Base-by-base conservation (phyloP, 2,329 filamentous ascomycete species). In the Talaromyces sp. region DNA sequence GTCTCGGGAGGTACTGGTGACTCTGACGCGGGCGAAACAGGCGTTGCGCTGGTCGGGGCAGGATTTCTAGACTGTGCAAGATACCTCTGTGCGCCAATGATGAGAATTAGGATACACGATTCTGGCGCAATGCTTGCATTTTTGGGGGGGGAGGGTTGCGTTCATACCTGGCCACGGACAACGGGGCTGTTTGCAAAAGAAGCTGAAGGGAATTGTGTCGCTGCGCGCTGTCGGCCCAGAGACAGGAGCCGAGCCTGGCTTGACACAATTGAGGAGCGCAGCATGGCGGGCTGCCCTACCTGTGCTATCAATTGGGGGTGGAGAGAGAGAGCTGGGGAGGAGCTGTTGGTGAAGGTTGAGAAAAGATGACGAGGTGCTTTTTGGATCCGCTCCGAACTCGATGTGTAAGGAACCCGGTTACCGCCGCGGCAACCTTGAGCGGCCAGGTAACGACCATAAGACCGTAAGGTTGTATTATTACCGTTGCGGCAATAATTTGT, bases 211-310 rank as follows among this genome's bases (percentile, higher is more conserved):
- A 78, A 81, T 81, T 81, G 79, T 60, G 75, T 67, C 28, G 69
- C 68, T 56, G 69, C 67, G 61, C 71, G 70, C 65, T 73, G 72
- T 65, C 72, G 75, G 72, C 71, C 69, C 61, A 75, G 68, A 65
- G 72, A 72, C 62, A 73, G 71, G 71, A 77, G 71, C 66, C 77
- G 66, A 68, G 74, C 74, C 67, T 77, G 81, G 72, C 79, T 74
- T 67, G 80, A 75, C 66, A 74, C 71, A 75, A 84, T 76, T 70
- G 81, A 82, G 70, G 78, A 79, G 76, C 82, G 82, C 81, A 84
- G 80, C 82, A 85, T 84, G 69, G 71, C 79, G 77, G 73, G 79
- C 81, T 76, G 76, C 75, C 74, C 73, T 71, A 70, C 72, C 69
- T 68, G 68, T 69, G 68, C 63, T 63, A 66, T 67, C 65, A 64